These are phyloP conservation scores for Colletotrichum musicola DNA, from an alignment of 2,329 filamentous ascomycete species.

Conservation along the genomic window DNA sequence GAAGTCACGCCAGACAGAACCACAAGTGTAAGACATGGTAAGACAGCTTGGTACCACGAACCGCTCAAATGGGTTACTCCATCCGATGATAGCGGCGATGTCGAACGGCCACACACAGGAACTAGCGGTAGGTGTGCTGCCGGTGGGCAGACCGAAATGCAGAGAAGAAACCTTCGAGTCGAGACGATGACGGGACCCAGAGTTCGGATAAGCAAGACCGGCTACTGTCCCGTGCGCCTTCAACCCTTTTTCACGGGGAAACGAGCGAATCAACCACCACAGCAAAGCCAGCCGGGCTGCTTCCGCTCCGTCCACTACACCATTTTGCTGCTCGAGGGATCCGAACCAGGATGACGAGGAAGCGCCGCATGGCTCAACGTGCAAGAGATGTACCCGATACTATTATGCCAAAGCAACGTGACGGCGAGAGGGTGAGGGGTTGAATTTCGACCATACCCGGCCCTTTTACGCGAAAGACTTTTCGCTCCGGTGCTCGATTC, in stretches of 20 bases:
- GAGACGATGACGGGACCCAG: slow-evolving; percentile 15
- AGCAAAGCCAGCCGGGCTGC: slow-evolving; percentile 14
- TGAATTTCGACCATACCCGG: neutral
- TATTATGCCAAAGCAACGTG: neutral
- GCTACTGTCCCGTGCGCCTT: slow-evolving; percentile 26
- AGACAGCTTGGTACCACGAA: slow-evolving; percentile 20
- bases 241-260: slow-evolving; percentile 19
- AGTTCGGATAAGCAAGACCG: slow-evolving; percentile 36
- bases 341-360: neutral
- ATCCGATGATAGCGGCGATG: slow-evolving; percentile 22
- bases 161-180: slow-evolving; percentile 17
- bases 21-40: slow-evolving; percentile 20
- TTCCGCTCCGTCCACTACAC: slow-evolving; percentile 7
- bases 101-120: slow-evolving; percentile 26
- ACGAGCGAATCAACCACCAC: slow-evolving; percentile 13
- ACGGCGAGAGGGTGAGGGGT: neutral
- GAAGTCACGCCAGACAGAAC: slow-evolving; percentile 6
- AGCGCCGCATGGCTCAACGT: neutral
- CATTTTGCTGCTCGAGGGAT: neutral
- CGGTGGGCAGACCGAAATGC: slow-evolving; percentile 20
- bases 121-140: slow-evolving; percentile 2
- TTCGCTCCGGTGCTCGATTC: slow-evolving; percentile 22
- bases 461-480: slow-evolving; percentile 1
- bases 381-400: no score
- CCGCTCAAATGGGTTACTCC: slow-evolving; percentile 26